phyloP scores from a whole-genome alignment of 306 rosid species.

The Pyrus bretschneideri region DNA sequence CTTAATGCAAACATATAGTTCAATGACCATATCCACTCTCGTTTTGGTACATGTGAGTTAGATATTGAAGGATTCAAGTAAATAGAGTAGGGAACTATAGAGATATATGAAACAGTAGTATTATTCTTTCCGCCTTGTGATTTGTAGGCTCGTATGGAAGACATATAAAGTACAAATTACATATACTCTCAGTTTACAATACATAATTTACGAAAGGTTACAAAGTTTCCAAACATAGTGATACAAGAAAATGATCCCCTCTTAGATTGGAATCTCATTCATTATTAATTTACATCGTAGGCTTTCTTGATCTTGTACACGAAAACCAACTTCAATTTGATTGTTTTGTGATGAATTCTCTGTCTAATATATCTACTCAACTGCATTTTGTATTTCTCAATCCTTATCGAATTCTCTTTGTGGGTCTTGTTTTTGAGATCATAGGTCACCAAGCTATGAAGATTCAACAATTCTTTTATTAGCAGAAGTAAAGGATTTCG shows the following conservation, averaged over 20 bases:
- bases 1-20: conserved; percentile 9
- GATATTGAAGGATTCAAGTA: background rate
- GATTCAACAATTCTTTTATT: conserved; percentile 13
- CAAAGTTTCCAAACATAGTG: conserved; percentile 18
- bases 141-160: background rate
- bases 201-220: conserved; percentile 5
- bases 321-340: conserved; percentile 3
- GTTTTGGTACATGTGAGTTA: background rate
- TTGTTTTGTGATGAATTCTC: conserved; percentile 13
- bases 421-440: conserved; percentile 16
- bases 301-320: conserved; percentile 10
- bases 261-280: background rate
- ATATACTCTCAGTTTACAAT: conserved; percentile 3
- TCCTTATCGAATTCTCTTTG: conserved; percentile 17
- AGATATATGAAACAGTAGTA: background rate
- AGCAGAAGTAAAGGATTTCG: conserved; percentile 14
- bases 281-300: conserved; percentile 11
- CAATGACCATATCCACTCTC: background rate
- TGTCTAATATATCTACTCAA: conserved; percentile 20
- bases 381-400: conserved; percentile 10
- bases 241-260: conserved; percentile 11
- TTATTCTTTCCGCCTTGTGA: background rate
- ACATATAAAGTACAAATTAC: background rate
- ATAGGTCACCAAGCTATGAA: conserved; percentile 8
- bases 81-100: background rate